Conservation (phyloP, 2,329 filamentous ascomycete genomes). For the Colletotrichum limetticola region DNA sequence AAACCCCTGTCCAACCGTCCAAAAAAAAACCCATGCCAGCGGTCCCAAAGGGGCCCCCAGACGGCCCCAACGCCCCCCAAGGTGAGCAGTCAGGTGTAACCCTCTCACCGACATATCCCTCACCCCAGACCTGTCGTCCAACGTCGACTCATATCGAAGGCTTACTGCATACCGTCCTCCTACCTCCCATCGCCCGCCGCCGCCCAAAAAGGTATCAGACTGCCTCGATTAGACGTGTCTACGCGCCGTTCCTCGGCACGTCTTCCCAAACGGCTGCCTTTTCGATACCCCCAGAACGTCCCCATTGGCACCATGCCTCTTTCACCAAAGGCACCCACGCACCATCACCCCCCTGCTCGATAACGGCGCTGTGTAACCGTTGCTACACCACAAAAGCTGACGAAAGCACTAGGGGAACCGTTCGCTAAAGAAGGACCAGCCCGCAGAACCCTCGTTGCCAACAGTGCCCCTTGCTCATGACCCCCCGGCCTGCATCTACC, state of each 20-base stretch:
- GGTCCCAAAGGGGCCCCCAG: neutral
- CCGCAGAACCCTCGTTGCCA: conserved; percentile 2
- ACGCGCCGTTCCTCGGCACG: neutral
- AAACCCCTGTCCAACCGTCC: neutral
- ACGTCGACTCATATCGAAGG: neutral
- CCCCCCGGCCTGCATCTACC: conserved; percentile 31
- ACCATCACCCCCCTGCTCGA: neutral
- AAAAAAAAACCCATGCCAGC: neutral
- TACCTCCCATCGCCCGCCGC: neutral
- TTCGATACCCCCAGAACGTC: neutral
- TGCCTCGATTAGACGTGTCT: neutral
- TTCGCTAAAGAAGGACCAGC: conserved; percentile 31
- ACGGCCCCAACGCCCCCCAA: neutral
- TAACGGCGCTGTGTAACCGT: conserved; percentile 10
- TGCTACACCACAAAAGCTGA: conserved; percentile 14
- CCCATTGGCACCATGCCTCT: neutral
- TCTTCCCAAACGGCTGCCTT: conserved; percentile 16
- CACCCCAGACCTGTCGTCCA: neutral
- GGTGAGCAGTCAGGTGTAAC: conserved; percentile 35
- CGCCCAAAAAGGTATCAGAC: neutral
- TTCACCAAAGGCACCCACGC: too few relatives aligned
- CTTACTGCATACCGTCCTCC: neutral
- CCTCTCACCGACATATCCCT: conserved; percentile 29
- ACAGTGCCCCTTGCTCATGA: conserved; percentile 19
- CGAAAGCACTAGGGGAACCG: conserved; percentile 25